These are phyloP conservation scores for Calonectria naviculata DNA, from an alignment of 2,329 filamentous ascomycete genomes.

Conservation along the genomic window DNA sequence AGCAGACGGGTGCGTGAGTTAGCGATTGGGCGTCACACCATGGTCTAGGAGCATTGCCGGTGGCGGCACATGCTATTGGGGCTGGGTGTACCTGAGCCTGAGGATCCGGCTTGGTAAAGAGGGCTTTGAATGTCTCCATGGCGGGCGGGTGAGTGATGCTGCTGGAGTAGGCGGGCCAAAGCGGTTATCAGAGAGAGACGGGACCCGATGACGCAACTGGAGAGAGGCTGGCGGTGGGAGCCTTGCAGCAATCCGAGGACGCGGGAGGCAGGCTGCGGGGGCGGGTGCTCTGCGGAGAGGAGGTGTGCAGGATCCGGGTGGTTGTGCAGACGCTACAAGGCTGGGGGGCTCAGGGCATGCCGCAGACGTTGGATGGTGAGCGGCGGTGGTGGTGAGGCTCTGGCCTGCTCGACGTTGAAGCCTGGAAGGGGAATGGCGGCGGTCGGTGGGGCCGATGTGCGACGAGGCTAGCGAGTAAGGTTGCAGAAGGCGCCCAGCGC, in stretches of 20 bases:
- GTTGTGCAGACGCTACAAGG: not conserved
- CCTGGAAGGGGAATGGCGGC: constrained; percentile 5
- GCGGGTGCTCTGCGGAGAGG: not conserved
- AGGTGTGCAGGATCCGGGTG: not conserved
- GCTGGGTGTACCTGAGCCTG: constrained; percentile 80
- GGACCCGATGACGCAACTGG: constrained; percentile 40
- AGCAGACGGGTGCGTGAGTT: constrained; percentile 11
- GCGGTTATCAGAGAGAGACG: constrained; percentile 22
- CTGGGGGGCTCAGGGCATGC: constrained; percentile 13
- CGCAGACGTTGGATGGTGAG: constrained; percentile 31
- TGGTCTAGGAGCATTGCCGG: not conserved
- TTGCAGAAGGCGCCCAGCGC: not conserved
- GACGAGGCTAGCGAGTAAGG: not conserved
- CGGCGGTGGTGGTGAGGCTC: constrained; percentile 41
- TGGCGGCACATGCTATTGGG: not conserved
- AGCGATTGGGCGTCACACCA: constrained; percentile 1
- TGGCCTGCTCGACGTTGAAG: not conserved
- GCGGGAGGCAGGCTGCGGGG: not conserved
- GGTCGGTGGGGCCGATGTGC: constrained; percentile 9
- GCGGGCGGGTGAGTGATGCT: constrained; percentile 45
- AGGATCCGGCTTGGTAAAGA: constrained; percentile 93
- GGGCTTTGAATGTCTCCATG: constrained; percentile 89
- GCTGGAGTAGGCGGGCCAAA: constrained; percentile 5
- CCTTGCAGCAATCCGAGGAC: not conserved
- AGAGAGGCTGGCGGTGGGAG: constrained; percentile 19